These are phyloP conservation scores for Cyclotella cryptica DNA, from an alignment of 108 stramenopile species.

Conservation along the genomic window DNA sequence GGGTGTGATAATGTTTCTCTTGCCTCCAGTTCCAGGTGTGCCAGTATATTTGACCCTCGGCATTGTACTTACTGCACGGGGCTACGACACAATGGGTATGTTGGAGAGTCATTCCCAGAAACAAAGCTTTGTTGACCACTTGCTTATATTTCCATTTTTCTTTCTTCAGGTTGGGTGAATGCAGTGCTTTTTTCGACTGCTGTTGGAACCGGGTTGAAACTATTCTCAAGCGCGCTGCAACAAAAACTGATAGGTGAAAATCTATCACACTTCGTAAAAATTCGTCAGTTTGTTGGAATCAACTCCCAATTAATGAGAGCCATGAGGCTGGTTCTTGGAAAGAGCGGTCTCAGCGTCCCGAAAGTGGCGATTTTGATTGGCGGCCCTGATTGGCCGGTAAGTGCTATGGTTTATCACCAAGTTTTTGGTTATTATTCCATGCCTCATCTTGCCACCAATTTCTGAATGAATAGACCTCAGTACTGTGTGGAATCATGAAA, in stretches of 20 bases:
- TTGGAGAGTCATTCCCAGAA: neutral
- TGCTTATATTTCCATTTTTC: neutral
- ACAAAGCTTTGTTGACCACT: neutral
- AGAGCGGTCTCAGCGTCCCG: conserved; percentile 56
- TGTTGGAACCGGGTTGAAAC: conserved; percentile 58
- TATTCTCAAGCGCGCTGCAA: conserved; percentile 63
- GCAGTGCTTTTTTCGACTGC: conserved; percentile 50
- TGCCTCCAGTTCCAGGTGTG: conserved; percentile 74
- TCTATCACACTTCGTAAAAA: conserved; percentile 51
- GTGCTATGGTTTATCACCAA: neutral
- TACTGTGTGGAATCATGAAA: conserved; percentile 72
- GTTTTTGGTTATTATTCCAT: conserved; percentile 1
- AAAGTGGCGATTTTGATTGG: conserved; percentile 72
- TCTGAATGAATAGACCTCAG: conserved; percentile 59
- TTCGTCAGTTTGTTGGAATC: conserved; percentile 61
- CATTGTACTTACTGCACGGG: conserved; percentile 59
- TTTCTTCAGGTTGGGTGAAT: conserved; percentile 45
- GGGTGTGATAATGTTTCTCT: conserved; percentile 63
- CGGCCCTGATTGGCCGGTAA: conserved; percentile 57
- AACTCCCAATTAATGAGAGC: conserved; percentile 59
- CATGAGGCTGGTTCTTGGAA: conserved; percentile 52
- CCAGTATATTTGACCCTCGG: conserved; percentile 74
- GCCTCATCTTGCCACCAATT: neutral
- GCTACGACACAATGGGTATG: conserved; percentile 43
- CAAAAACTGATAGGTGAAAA: conserved; percentile 72